Evolutionary conservation across 495 filamentous ascomycete genomes (phyloP).

Genomic region (Bacidia rubella): DNA sequence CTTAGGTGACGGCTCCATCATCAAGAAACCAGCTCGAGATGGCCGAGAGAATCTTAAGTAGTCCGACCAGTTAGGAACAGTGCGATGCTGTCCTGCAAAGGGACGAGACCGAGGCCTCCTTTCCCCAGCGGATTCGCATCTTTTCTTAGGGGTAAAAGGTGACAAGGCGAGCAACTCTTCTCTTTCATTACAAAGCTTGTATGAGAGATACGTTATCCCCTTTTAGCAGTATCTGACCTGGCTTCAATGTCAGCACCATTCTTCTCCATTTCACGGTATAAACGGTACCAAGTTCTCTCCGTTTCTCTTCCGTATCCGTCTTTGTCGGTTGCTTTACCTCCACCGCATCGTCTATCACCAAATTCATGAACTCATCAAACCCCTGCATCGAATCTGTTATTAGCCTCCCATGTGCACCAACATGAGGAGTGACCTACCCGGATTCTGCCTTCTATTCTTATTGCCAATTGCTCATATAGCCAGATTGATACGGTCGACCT

Average conservation of each 20-base stretch:
- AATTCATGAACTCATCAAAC: slow-evolving; percentile 99
- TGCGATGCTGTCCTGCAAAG: not conserved
- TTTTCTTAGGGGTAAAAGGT: no score
- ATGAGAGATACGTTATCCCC: slow-evolving; percentile 96
- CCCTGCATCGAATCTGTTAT: slow-evolving; percentile 36
- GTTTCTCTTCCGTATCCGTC: slow-evolving; percentile 56
- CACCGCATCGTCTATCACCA: slow-evolving; percentile 88
- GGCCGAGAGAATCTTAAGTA: no score
- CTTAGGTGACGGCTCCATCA: slow-evolving; percentile 39
- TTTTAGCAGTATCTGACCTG: slow-evolving; percentile 93
- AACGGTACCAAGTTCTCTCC: slow-evolving; percentile 58
- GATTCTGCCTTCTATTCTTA: slow-evolving; percentile 91
- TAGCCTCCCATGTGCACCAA: not conserved
- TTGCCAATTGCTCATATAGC: slow-evolving; percentile 89
- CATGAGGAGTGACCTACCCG: slow-evolving; percentile 41
- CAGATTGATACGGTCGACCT: slow-evolving; percentile 82
- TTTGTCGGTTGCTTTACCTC: slow-evolving; percentile 82
- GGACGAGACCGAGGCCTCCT: not conserved
- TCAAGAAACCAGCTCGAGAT: slow-evolving; percentile 21
- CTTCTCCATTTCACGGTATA: slow-evolving; percentile 20
- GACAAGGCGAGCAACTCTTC: no score
- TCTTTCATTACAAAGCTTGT: slow-evolving; percentile 59
- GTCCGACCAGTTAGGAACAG: no score
- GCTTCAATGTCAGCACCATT: slow-evolving; percentile 19
- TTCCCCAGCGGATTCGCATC: no score